Evolutionary conservation across 23 red algal genomes (phyloP).

Genomic region (Cyanidiococcus yangmingshanensis): DNA sequence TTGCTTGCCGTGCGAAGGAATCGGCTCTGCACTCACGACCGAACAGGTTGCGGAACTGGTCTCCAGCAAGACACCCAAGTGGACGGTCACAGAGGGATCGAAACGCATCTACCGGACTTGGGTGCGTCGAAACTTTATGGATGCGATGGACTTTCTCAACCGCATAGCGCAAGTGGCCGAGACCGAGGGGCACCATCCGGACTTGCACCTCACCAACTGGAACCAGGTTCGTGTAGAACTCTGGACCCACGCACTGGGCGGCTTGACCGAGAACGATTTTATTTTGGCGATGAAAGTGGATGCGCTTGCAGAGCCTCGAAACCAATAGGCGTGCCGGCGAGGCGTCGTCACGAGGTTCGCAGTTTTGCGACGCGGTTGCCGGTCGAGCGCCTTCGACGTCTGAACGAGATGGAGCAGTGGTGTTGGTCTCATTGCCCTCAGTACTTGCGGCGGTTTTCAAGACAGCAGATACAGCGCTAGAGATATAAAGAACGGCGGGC

Average conservation of each 20-base stretch:
- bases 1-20: slow-evolving; percentile 43
- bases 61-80: slow-evolving; percentile 21
- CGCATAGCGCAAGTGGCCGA: slow-evolving; percentile 35
- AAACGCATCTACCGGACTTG: slow-evolving; percentile 20
- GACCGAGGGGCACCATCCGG: slow-evolving; percentile 48
- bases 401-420: no score
- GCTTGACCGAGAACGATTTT: slow-evolving; percentile 46
- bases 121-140: slow-evolving; percentile 25
- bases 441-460: no score
- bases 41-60: slow-evolving; percentile 23
- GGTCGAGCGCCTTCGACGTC: no score
- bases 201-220: slow-evolving; percentile 32
- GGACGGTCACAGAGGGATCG: slow-evolving; percentile 16
- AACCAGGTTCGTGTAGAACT: slow-evolving; percentile 40
- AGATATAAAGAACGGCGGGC: no score
- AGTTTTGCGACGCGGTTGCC: no score
- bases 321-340: no score
- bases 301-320: slow-evolving; percentile 5
- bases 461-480: no score
- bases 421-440: no score
- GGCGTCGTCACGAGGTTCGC: no score
- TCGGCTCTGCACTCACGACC: slow-evolving; percentile 25
- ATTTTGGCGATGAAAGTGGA: slow-evolving; percentile 64
- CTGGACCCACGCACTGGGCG: slow-evolving; percentile 43
- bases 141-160: slow-evolving; percentile 43